Evolutionary conservation across 2,329 filamentous ascomycete genomes (phyloP), one percentile per base, ranked within the genome.

Genomic region (Colletotrichum sidae): DNA sequence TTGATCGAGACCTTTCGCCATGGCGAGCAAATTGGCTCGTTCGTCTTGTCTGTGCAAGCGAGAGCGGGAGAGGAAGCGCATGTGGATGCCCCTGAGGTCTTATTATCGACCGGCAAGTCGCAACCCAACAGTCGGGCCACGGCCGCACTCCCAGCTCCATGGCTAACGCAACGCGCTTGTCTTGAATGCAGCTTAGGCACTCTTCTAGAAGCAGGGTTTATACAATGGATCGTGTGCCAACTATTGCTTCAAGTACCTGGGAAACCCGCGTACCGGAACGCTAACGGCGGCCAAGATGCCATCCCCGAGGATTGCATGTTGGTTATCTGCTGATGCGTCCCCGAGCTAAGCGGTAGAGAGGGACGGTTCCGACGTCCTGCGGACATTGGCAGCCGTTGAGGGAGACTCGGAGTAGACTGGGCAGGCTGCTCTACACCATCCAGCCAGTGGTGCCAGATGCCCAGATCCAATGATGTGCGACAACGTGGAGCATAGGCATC

Each of bases 1-100:
- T 65, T 65, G 61, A 34, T 51, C 56, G 9, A 50, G 55, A 53
- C 57, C 61, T 46, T 65, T 51, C 25, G 56, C 61, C 61, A 65
- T 65, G 42, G 53, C 15, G 56, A 51, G 34, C 49, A 25, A 35
- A 38, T 38, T 34, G 33, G 13, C 13, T 49, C 25, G 52, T 38
- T n/a, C 4, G 42, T 33, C 50, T 53, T 42, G 37, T 49, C 49
- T 55, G 61, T 35, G 37, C 61, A 47, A 10, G 17, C 38, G 44
- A 51, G 44, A 49, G 44, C 15, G 17, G 25, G 49, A 54, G 61
- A 54, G 47, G 33, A 55, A 35, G 17, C 13, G 33, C 11, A 12
- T 33, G 60, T 64, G 55, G 61, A 53, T 54, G 45, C 45, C 50
- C 38, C 25, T 42, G 46, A 33, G 42, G 61, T 65, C 61, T 65